Base-by-base conservation (phyloP, 179 eudicot species). In the Gypsophila paniculata region DNA sequence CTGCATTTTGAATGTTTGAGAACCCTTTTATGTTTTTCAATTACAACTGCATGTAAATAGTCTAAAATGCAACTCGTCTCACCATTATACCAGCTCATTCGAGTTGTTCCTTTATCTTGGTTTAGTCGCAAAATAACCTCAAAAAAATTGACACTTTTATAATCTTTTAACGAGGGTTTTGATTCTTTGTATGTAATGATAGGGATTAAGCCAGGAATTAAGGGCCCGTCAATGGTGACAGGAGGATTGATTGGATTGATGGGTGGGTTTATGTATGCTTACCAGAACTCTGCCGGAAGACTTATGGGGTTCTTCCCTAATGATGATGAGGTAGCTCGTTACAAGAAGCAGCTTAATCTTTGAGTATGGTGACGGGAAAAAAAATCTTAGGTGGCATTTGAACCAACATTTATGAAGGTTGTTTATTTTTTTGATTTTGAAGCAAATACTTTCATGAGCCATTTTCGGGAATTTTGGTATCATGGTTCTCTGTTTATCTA, bases 241-340 rank as follows among this genome's bases (percentile, higher is more conserved):
- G 97, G 97, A 3, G 98, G 98, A 60, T 59, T 93, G 74, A 93
- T 93, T 39, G 97, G 98, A 13, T 18, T 93, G 48, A 78, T 93
- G 91, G 98, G 98, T 34, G 97, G 98, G 34, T 93, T 93, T 79
- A 91, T 93, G 96, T 91, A 91, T 68, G 98, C 98, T 26, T 91
- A 91, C 76, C 98, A 93, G 89, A 93, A 93, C 74, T 93, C 97
- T 17, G 85, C 85, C 68, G 98, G 98, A 11, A 82, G 98, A 74
- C 88, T 93, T 18, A 93, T 93, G 98, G 98, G 98, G 3, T 93
- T 93, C 79, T 93, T 93, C 79, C 97, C 98, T 61, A 93, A 93
- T 64, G 97, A 93, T 4, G 93, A 83, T 71, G 98, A 93, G 82
- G 98, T 91, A 53, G 90, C 91, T 79, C 85, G 79, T 71, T 87